Evolutionary conservation across 2,329 filamentous ascomycete species (phyloP), one percentile per base, ranked within the genome.

Genomic region (Aspergillus sp.): DNA sequence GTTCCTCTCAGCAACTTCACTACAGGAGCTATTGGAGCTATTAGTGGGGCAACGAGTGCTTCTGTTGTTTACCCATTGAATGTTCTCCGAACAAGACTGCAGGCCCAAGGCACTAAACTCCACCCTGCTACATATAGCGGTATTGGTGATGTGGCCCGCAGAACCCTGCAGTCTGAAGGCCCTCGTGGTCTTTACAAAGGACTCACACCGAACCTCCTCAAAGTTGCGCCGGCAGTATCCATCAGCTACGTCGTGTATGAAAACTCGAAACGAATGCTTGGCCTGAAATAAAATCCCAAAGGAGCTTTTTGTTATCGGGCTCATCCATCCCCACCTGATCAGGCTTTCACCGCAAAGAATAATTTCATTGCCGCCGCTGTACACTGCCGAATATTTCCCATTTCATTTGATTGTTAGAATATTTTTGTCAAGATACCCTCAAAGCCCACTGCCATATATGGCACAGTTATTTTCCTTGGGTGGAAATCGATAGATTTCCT

Each of bases 21-120:
- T 29, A 93, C 91, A 5, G 93, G 89, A 39, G 79, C 87, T 33
- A 94, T 97, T 59, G 93, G 93, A 39, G 93, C 90, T 5, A 84
- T 88, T 39, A 95, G 89, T 35, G 93, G 93, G 34, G 91, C 91
- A 1, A 84, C 96, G 47, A 90, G 93, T 49, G 93, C 93, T 4
- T 88, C 85, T n/a, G 81, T 91, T 9, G 93, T 98, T 31, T 98
- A 98, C 61, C 93, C 93, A 0, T 74, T 98, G 54, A 98, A 98
- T 61, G 82, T 98, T 39, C 79, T 98, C 19, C 83, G 93, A 45
- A 98, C 93, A 4, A 78, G 91, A 53, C 71, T 97, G 49, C 93
- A 98, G 69, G 94, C 89, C 8, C 93, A 97, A 68, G 93, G 93
- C 43, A 97, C 93, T 0, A 79, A 83, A n/a, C 82, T 94, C 63